These are phyloP conservation scores for Pinus taeda DNA, from an alignment of 75 land plant genomes.

Conservation along the genomic window DNA sequence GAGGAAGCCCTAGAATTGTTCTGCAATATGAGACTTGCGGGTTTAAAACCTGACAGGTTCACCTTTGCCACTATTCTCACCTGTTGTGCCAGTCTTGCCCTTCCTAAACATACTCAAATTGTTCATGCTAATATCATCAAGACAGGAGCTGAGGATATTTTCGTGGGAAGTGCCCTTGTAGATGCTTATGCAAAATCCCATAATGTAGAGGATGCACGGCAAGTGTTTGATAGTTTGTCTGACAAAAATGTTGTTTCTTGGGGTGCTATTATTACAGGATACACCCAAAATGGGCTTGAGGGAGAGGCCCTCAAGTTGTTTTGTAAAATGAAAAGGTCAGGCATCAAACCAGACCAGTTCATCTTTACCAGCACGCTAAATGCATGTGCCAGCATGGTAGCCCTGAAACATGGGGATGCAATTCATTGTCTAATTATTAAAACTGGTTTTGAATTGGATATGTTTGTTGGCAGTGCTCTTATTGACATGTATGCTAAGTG, in stretches of 20 bases:
- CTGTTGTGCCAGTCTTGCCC: constrained; percentile 12
- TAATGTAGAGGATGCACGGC: not conserved
- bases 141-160: constrained; percentile 9
- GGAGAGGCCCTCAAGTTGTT: constrained; percentile 28
- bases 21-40: constrained; percentile 10
- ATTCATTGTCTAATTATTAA: constrained; percentile 38
- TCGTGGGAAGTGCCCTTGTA: constrained; percentile 3
- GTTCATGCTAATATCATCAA: constrained; percentile 12
- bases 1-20: constrained; percentile 20
- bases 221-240: not conserved
- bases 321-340: constrained; percentile 36
- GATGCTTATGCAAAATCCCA: constrained; percentile 1
- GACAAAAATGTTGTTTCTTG: constrained; percentile 10
- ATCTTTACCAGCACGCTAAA: constrained; percentile 54
- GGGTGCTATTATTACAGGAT: constrained; percentile 57
- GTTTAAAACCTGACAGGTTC: constrained; percentile 16
- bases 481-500: constrained; percentile 78
- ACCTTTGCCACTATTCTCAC: constrained; percentile 19
- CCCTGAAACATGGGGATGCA: constrained; percentile 17
- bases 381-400: constrained; percentile 34
- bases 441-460: constrained; percentile 33
- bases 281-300: constrained; percentile 33
- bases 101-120: constrained; percentile 3
- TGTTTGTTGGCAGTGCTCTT: constrained; percentile 48
- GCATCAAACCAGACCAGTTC: constrained; percentile 38